These are phyloP conservation scores for Phytophthora ohioensis DNA, from an alignment of 352 stramenopile genomes.

Conservation along the genomic window DNA sequence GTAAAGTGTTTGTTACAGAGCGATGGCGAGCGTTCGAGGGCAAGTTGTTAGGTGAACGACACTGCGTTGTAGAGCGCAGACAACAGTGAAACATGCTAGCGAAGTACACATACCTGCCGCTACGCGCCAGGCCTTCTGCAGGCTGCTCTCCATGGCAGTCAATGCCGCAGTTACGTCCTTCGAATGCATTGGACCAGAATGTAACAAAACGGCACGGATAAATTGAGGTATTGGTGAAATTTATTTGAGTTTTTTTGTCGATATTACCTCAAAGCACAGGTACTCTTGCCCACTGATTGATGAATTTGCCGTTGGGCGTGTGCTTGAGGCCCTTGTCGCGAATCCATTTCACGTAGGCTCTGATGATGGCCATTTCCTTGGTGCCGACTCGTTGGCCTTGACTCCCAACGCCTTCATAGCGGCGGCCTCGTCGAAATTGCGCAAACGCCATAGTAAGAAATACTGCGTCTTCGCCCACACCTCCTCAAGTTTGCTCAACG, in stretches of 20 bases:
- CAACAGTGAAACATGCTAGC: not conserved
- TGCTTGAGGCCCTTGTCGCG: not conserved
- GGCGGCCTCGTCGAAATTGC: not conserved
- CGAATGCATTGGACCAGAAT: slow-evolving; percentile 19
- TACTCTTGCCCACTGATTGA: not conserved
- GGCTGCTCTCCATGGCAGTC: slow-evolving; percentile 12
- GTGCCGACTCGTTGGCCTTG: not conserved
- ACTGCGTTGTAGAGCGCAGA: not conserved
- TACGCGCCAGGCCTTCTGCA: slow-evolving; percentile 29
- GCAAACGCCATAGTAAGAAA: not conserved
- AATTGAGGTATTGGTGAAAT: too few species aligned
- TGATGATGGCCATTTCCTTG: not conserved
- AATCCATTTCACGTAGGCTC: not conserved
- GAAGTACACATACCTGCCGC: slow-evolving; percentile 41
- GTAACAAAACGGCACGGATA: slow-evolving; percentile 11
- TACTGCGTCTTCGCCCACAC: too few species aligned
- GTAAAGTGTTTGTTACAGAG: slow-evolving; percentile 2
- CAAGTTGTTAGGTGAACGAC: not conserved
- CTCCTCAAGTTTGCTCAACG: too few species aligned
- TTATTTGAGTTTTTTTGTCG: not conserved
- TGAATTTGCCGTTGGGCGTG: not conserved
- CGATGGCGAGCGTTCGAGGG: not conserved
- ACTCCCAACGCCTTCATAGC: not conserved
- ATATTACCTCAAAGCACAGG: not conserved
- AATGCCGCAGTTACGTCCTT: not conserved